Evolutionary conservation across 2,329 filamentous ascomycete genomes (phyloP), one percentile per base, ranked within the genome.

Genomic region (Knufia fluminis): DNA sequence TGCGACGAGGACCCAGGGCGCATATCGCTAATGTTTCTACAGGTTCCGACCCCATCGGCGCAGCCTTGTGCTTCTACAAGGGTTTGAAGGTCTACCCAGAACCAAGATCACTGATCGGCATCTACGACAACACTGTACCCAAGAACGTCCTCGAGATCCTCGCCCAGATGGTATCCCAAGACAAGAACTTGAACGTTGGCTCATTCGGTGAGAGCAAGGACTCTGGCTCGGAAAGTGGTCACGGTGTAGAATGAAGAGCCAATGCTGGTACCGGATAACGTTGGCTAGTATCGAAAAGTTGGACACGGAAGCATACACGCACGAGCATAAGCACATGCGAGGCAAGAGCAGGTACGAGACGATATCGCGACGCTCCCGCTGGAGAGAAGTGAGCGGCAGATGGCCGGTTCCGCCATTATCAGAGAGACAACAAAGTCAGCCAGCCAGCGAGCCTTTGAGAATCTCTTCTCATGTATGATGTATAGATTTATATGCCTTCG

Each of bases 111-210:
- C 76, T 98, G 61, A 96, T 98, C 67, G 80, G 79, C 62, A 95
- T 98, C 69, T 98, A 98, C 71, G 92, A 98, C 70, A 95, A 94
- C 80, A 97, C 92, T 26, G 90, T 97, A 40, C 85, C 91, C 61
- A 96, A 96, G 85, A 90, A 90, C 55, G 86, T 97, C 61, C 82
- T 98, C 61, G 91, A 98, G 68, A 83, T 97, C 61, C 82, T 98
- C 55, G 92, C 92, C 58, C 88, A 96, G 73, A 96, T 98, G 88
- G 95, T 98, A 63, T 91, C 90, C 57, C 81, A 90, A 68, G 92
- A 97, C 71, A 79, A 84, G 55, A 80, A 74, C 56, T 72, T 88
- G 59, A 78, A 83, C 59, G 75, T 86, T 55, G 78, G 73, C 33
- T 52, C 48, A 7, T 59, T 59, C 45, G 57, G 57, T 20, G 57